Evolutionary conservation across 805 yeast species (phyloP), one percentile per base, ranked within the genome.

Genomic region (Myxozyma sirexii): DNA sequence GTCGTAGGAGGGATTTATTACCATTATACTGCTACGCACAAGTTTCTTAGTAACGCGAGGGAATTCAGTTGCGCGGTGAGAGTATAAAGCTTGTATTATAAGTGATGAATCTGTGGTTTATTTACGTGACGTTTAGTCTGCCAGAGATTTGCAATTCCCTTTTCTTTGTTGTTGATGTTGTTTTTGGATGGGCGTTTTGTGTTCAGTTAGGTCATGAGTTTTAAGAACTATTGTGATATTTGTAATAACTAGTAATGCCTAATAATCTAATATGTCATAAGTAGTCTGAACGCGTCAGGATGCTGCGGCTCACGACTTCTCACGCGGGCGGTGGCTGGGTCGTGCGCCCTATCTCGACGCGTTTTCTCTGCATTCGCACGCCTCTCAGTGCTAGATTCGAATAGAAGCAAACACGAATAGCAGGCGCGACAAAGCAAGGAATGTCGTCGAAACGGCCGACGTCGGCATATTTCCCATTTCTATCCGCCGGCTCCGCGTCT

Each of bases 1-100:
- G 99, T 94, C 31, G 81, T 94, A 19, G 79, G 87, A 26, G 99
- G 99, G 2, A 84, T 90, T n/a, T 73, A 88, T 41, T 96, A 94
- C 29, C 98, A 93, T 73, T 94, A 92, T 74, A 78, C 79, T 56
- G 93, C 94, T 13, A 77, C 90, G 38, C 76, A 90, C 62, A 85
- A 83, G 58, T 86, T 92, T 87, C 85, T 85, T 64, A 78, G 77
- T 50, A 77, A 76, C 7, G 77, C 77, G 4, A 38, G 66, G 54
- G 64, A 54, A 31, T 66, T 70, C 41, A 37, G 65, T 39, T 48
- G 53, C 33, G 15, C 53, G 13, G 43, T 35, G 2, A 10, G 38
- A 4, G 35, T 31, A 38, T 21, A 6, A 13, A 24, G 8, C 29
- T 38, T 39, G 15, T 17, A 15, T 49, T 38, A 3, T n/a, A n/a